Base-by-base conservation (phyloP, 2,329 filamentous ascomycete species). In the Apiospora phragmitis region DNA sequence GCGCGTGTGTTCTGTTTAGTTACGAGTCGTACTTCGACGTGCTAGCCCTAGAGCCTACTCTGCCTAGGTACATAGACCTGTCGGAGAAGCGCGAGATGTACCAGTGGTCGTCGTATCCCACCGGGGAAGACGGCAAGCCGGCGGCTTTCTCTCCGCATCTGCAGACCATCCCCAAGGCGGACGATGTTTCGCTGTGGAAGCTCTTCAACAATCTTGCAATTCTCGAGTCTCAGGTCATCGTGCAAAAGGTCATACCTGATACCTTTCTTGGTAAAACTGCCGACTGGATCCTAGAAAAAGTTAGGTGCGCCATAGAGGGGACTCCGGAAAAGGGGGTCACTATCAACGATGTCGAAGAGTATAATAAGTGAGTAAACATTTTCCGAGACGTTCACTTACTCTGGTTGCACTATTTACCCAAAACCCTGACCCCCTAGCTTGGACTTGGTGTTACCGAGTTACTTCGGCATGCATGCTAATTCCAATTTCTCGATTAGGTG, bases 21-120 rank as follows among this genome's bases (percentile, higher is more conserved):
- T 81, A 78, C 59, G 74, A 77, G 35, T 80, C 80, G 0, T 77
- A 79, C 45, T 81, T 79, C 68, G 80, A 81, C 32, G 78, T 81
- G 1, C 71, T 80, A 3, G 77, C 78, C 8, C 71, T 81, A 11
- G 80, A 81, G 70, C 73, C 80, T 5, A 79, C 79, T 0, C 69
- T 81, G 29, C 80, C 80, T 26, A 75, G 78, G n/a, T 75, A 74
- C 65, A 73, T 77, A 7, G 73, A 73, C 21, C 75, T 81, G 4
- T 69, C 75, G 4, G 74, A 79, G 41, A 79, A 81, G 69, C 76
- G 73, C 68, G 68, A 76, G 24, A 77, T 79, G 32, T 81, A 80
- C 70, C 73, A 76, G 32, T 81, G 70, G 43, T 73, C 77, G 16
- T 47, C 72, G 1, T 78, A 78, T 68, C 76, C 79, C 0, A 75